phyloP scores from a whole-genome alignment of 2,329 filamentous ascomycete genomes.

The Venturia pyrina region DNA sequence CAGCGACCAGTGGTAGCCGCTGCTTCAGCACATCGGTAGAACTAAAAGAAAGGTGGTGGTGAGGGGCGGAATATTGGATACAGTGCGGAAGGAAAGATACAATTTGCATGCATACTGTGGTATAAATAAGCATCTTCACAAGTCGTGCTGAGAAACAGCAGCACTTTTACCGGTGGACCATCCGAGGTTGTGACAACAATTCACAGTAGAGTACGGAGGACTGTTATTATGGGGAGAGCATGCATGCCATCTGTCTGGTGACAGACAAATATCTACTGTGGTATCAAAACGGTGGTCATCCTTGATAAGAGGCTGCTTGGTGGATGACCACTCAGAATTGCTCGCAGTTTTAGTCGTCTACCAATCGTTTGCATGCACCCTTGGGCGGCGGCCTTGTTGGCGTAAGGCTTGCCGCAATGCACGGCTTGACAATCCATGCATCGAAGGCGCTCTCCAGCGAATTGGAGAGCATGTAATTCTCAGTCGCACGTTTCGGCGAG shows the following conservation, averaged over 20 bases:
- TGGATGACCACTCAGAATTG: constrained; percentile 2
- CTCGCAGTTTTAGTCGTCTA: background rate
- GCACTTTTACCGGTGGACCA: background rate
- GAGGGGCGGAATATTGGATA: too few relatives aligned
- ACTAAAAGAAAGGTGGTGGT: background rate
- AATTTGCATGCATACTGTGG: too few relatives aligned
- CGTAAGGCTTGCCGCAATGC: background rate
- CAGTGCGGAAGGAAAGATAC: too few relatives aligned
- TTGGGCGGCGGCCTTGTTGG: background rate
- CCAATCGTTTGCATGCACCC: background rate
- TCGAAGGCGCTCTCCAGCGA: background rate
- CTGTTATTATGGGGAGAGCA: background rate
- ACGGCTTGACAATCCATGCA: background rate
- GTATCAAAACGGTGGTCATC: too few relatives aligned
- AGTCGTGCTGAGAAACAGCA: background rate
- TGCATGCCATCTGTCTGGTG: background rate
- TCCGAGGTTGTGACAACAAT: background rate
- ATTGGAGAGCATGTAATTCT: constrained; percentile 2
- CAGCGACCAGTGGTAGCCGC: background rate
- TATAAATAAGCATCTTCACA: background rate
- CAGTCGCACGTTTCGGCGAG: background rate
- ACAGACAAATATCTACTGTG: background rate
- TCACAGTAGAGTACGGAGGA: too few relatives aligned
- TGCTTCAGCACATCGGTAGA: too few relatives aligned
- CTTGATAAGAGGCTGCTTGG: background rate